Base-by-base conservation (phyloP, 2,329 filamentous ascomycete species). In the Colletotrichum navitas region DNA sequence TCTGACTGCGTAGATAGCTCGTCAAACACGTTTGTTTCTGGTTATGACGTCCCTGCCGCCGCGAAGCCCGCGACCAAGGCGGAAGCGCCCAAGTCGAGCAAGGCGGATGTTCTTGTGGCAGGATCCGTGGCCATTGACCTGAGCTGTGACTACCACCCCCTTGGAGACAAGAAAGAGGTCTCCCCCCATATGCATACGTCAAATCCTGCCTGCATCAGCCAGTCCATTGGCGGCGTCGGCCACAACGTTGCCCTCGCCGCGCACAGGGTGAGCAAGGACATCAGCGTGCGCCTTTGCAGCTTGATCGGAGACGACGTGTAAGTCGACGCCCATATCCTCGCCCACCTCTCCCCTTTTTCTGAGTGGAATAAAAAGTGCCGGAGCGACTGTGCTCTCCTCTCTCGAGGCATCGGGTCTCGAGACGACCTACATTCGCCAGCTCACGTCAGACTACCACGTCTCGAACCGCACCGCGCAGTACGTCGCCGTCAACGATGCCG, bases 91-190 rank as follows among this genome's bases (percentile, higher is more conserved):
- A 66, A 58, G n/a, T 64, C 68, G 18, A 73, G 73, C 73, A 79
- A 79, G 73, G 84, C 86, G 63, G 91, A 95, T 74, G 87, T 98
- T n/a, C 83, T 98, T 36, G 94, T 98, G 54, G 93, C 94, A 63
- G 95, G 95, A n/a, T 94, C 94, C 16, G 88, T 98, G 39, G 95
- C 95, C 21, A 86, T 97, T 73, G 95, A 98, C 80, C 85, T 96
- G 45, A 92, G 91, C 74, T 98, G 95, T 84, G 93, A 98, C 79
- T 96, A 92, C 74, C 68, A 66, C 18, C 73, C 73, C 24, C 51
- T 66, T 0, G 56, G 56, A 29, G 56, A 36, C 18, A 29, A 26
- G 21, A 71, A 68, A 21, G 71, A 71, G n/a, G 63, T 77, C 10
- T 79, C 81, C 5, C 87, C 90, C 7, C 83, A 87, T 62, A 84